Conservation (phyloP, 2,329 filamentous ascomycete genomes). For the Cercospora sesami region DNA sequence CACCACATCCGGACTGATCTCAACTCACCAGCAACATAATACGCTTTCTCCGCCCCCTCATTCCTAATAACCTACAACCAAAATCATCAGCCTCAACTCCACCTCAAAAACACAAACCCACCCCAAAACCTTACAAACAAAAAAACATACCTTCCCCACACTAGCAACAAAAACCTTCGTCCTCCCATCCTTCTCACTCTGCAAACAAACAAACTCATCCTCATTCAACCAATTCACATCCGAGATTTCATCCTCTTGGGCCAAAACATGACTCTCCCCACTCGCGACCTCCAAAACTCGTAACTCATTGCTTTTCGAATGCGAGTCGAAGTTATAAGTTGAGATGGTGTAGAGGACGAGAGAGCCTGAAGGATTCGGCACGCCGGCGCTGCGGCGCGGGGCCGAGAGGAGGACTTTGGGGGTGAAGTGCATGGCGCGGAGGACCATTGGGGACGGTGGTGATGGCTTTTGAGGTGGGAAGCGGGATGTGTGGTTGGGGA, state of each 20-base stretch:
- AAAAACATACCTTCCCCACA: conserved; percentile 17
- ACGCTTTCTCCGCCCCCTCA: conserved; percentile 29
- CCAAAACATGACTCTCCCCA: conserved; percentile 65
- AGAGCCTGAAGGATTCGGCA: conserved; percentile 68
- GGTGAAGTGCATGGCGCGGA: conserved; percentile 69
- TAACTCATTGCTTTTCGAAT: conserved; percentile 68
- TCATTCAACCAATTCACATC: conserved; percentile 78
- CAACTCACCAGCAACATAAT: conserved; percentile 38
- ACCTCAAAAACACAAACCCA: background rate
- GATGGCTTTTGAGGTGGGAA: too few relatives aligned
- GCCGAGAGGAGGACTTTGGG: conserved; percentile 75
- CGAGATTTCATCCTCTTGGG: conserved; percentile 62
- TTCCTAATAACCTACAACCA: conserved; percentile 8
- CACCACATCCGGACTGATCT: too few relatives aligned
- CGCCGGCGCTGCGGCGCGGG: conserved; percentile 67
- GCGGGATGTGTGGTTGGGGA: too few relatives aligned
- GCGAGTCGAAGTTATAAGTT: conserved; percentile 76
- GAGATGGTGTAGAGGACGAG: conserved; percentile 68
- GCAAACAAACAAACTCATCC: conserved; percentile 59
- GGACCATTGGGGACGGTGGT: conserved; percentile 58
- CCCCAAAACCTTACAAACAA: background rate
- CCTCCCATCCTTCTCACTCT: conserved; percentile 44
- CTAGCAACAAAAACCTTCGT: conserved; percentile 37
- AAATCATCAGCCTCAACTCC: background rate
- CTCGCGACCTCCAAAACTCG: conserved; percentile 68